Conservation (phyloP, 2,329 filamentous ascomycete genomes). For the Pyrenophora tritici-repentis region DNA sequence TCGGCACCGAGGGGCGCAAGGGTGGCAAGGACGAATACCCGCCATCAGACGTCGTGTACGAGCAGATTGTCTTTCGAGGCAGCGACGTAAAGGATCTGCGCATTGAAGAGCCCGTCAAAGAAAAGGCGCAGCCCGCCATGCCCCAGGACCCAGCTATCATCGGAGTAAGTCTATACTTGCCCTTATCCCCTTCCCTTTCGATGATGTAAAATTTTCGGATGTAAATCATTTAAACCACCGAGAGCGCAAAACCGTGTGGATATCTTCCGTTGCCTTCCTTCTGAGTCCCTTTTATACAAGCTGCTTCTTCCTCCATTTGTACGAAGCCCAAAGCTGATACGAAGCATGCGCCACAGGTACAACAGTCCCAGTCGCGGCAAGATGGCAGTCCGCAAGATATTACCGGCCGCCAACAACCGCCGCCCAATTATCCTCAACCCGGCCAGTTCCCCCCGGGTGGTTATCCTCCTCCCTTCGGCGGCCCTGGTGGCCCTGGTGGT, state of each 20-base stretch:
- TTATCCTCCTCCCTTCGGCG: conserved; percentile 49
- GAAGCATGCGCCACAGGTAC: conserved; percentile 36
- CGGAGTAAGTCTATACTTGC: conserved; percentile 72
- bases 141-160: conserved; percentile 96
- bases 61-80: conserved; percentile 97
- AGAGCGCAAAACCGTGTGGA: conserved; percentile 97
- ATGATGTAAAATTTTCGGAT: conserved; percentile 98
- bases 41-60: conserved; percentile 86
- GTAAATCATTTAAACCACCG: conserved; percentile 84
- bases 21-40: conserved; percentile 81
- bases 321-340: conserved; percentile 28
- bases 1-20: conserved; percentile 89
- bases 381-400: conserved; percentile 29
- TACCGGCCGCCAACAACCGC: conserved; percentile 44
- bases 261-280: conserved; percentile 99
- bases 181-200: conserved; percentile 39
- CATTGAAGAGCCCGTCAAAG: conserved; percentile 79
- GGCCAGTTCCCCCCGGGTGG: conserved; percentile 50
- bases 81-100: conserved; percentile 98
- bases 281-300: conserved; percentile 63
- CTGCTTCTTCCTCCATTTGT: conserved; percentile 17
- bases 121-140: conserved; percentile 74
- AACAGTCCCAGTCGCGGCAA: conserved; percentile 34
- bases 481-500: conserved; percentile 45
- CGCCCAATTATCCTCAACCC: conserved; percentile 46